Conservation (phyloP, 495 filamentous ascomycete species). For the Ascodesmis nigricans region DNA sequence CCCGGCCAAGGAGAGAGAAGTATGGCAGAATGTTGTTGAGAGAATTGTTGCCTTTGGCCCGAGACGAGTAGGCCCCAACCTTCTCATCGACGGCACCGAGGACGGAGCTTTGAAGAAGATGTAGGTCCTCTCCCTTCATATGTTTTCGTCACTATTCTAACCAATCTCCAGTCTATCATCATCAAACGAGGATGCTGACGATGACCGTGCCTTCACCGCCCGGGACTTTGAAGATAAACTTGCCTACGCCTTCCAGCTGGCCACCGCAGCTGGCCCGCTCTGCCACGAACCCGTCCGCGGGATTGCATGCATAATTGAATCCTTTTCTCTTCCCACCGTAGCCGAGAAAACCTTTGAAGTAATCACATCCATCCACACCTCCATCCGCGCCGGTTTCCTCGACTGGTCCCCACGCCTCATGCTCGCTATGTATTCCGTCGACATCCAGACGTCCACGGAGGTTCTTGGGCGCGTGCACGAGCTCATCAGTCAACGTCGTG, state of each 20-base stretch:
- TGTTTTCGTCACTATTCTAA: slow-evolving; percentile 17
- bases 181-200: too few species aligned
- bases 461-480: slow-evolving; percentile 88
- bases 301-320: slow-evolving; percentile 75
- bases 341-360: slow-evolving; percentile 65
- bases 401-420: slow-evolving; percentile 89
- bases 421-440: slow-evolving; percentile 95
- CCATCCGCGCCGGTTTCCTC: slow-evolving; percentile 70
- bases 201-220: slow-evolving; percentile 34
- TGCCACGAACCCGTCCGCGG: slow-evolving; percentile 91
- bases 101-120: slow-evolving; percentile 51
- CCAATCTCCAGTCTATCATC: neutral
- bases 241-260: slow-evolving; percentile 77
- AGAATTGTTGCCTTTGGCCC: slow-evolving; percentile 80
- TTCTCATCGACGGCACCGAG: slow-evolving; percentile 67
- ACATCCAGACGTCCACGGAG: slow-evolving; percentile 90
- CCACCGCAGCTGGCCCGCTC: slow-evolving; percentile 71
- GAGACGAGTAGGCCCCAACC: slow-evolving; percentile 60
- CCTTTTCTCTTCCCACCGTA: slow-evolving; percentile 36
- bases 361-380: slow-evolving; percentile 64
- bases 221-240: slow-evolving; percentile 75
- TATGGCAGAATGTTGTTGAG: slow-evolving; percentile 58
- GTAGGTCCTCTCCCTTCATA: slow-evolving; percentile 26
- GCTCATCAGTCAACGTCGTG: slow-evolving; percentile 75
- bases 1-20: slow-evolving; percentile 42